Conservation (phyloP, 2,329 filamentous ascomycete species). For the Fusarium fracticaudum region DNA sequence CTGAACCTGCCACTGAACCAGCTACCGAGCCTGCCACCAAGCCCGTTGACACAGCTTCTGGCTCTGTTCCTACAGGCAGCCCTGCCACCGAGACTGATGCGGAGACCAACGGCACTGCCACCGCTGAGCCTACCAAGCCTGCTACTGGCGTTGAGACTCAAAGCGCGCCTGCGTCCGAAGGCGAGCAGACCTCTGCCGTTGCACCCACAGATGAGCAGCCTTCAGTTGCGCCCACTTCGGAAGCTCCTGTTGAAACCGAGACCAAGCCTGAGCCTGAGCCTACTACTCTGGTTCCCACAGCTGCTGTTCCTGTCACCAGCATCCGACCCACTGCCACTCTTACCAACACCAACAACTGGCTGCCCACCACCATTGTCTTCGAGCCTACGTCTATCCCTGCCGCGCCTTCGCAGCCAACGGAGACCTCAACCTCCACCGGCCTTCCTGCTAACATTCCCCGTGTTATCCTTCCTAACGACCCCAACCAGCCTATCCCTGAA, state of each 20-base stretch:
- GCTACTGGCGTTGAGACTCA: slow-evolving; percentile 5
- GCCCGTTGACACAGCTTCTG: slow-evolving; percentile 10
- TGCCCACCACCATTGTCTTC: slow-evolving; percentile 70
- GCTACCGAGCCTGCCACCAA: slow-evolving; percentile 14
- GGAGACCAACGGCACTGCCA: slow-evolving; percentile 29
- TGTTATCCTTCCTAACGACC: slow-evolving; percentile 76
- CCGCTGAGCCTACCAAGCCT: slow-evolving; percentile 11
- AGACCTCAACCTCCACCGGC: slow-evolving; percentile 58
- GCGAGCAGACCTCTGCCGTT: slow-evolving; percentile 9
- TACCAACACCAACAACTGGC: slow-evolving; percentile 56
- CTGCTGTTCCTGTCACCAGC: slow-evolving; percentile 49
- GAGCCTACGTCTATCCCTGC: slow-evolving; percentile 52
- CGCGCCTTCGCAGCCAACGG: slow-evolving; percentile 45
- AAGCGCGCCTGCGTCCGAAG: slow-evolving; percentile 5
- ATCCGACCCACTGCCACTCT: slow-evolving; percentile 55
- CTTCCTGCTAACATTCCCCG: slow-evolving; percentile 76
- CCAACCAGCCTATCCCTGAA: slow-evolving; percentile 61
- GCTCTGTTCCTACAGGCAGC: neutral
- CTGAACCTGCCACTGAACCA: slow-evolving; percentile 5
- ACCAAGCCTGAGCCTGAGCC: slow-evolving; percentile 19
- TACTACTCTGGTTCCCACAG: slow-evolving; percentile 33
- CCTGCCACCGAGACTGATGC: slow-evolving; percentile 21
- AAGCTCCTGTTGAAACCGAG: slow-evolving; percentile 17
- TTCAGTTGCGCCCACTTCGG: slow-evolving; percentile 20
- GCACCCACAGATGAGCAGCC: slow-evolving; percentile 13